Evolutionary conservation across 1,284 basidiomycete species (phyloP), one percentile per base, ranked within the genome.

Genomic region (Moesziomyces sp.): DNA sequence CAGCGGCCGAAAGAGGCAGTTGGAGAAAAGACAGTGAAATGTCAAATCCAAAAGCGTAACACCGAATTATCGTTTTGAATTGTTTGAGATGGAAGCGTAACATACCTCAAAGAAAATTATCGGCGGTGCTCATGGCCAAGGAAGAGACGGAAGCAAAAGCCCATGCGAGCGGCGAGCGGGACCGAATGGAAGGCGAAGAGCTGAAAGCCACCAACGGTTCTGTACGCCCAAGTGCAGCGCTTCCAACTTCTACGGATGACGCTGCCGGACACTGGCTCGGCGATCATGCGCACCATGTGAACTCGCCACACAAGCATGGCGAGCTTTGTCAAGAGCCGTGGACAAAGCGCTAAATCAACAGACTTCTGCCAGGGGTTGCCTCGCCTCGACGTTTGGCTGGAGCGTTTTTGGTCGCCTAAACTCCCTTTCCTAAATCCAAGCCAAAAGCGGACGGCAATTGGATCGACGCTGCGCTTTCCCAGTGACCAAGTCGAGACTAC

Each of bases 231-330:
- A 33, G 30, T 33, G 30, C 30, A 13, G 30, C 30, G 13, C 30
- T 33, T 33, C 18, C 14, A 40, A 40, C 38, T 40, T 40, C 38
- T 40, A 40, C 16, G 6, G 38, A 33, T 33, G 30, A 33, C 30
- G 30, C 10, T 33, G 11, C 10, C 18, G 5, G 26, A 28, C 6
- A 28, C 26, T 8, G 18, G 23, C 46, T 52, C 51, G 51, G 51
- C 51, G 43, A 52, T 52, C 42, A 52, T 52, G 51, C 51, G 33
- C 26, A 26, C 26, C 24, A 44, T 46, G 46, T 28, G 46, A 46
- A 26, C 13, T 33, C 30, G 46, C 46, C 23, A 21, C 1, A 13
- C 24, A 30, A 46, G 18, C 13, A 24, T 16, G 3, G 21, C 6
- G 23, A 46, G 21, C 46, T 13, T 30, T 3, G 23, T 11, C 7